Conservation (phyloP, 495 filamentous ascomycete genomes). For the Penicillium bovifimosum region DNA sequence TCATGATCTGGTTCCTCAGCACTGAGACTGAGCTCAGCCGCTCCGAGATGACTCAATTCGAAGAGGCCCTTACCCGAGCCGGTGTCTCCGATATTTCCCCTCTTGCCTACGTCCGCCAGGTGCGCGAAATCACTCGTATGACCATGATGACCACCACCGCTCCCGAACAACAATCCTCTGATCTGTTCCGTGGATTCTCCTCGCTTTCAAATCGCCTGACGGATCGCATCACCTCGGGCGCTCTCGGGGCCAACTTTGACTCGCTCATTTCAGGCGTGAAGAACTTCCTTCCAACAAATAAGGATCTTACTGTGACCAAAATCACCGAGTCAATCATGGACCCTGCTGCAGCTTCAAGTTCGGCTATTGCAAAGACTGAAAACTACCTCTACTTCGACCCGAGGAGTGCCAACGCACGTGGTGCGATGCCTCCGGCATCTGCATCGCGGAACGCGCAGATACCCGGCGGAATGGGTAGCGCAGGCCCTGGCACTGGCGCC, state of each 20-base stretch:
- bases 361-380: conserved; percentile 93
- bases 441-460: conserved; percentile 48
- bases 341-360: conserved; percentile 78
- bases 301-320: conserved; percentile 93
- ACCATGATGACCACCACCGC: conserved; percentile 94
- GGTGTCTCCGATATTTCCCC: conserved; percentile 67
- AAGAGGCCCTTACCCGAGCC: conserved; percentile 71
- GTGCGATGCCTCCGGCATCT: conserved; percentile 75
- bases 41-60: conserved; percentile 78
- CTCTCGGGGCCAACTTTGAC: conserved; percentile 86
- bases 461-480: conserved; percentile 40
- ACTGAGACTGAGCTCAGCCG: conserved; percentile 84
- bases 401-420: conserved; percentile 82
- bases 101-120: conserved; percentile 82
- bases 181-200: conserved; percentile 83
- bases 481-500: conserved; percentile 63
- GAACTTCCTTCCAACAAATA: conserved; percentile 93
- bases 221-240: conserved; percentile 86
- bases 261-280: conserved; percentile 96
- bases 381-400: conserved; percentile 99
- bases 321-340: conserved; percentile 99
- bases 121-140: conserved; percentile 95
- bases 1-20: conserved; percentile 97
- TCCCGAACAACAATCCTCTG: conserved; percentile 58
- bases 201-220: conserved; percentile 86